phyloP scores from a whole-genome alignment of 1,139 yeast genomes.

The Suhomyces chickasaworum region DNA sequence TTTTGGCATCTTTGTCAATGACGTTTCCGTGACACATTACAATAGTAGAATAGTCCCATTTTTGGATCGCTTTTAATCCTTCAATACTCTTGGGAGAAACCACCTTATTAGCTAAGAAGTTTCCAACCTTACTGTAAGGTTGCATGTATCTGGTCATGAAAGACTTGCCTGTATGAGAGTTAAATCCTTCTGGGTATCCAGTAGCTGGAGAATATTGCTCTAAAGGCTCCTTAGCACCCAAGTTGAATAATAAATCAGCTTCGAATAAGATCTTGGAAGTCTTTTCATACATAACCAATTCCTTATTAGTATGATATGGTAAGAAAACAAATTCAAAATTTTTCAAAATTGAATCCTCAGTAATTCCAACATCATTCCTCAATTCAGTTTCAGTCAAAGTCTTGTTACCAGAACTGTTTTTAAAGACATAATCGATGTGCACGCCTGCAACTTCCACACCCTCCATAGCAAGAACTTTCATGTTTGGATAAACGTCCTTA shows the following conservation, averaged over 20 bases:
- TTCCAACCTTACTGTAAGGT: constrained; percentile 27
- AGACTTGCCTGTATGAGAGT: constrained; percentile 27
- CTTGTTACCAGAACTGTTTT: constrained; percentile 29
- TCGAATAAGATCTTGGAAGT: constrained; percentile 25
- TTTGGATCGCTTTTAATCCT: constrained; percentile 23
- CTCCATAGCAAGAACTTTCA: constrained; percentile 53
- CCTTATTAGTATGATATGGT: constrained; percentile 26
- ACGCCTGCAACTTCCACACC: constrained; percentile 26
- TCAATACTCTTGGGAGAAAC: constrained; percentile 21
- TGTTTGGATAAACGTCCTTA: constrained; percentile 48
- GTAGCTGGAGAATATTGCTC: constrained; percentile 27
- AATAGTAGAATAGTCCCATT: constrained; percentile 27
- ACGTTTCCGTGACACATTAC: constrained; percentile 32
- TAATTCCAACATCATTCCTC: constrained; percentile 24
- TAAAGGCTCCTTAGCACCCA: constrained; percentile 20
- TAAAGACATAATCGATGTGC: constrained; percentile 37
- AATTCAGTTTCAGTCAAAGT: constrained; percentile 26
- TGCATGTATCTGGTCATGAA: constrained; percentile 25
- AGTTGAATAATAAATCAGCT: constrained; percentile 29
- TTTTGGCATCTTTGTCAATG: constrained; percentile 24
- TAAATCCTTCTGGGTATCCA: constrained; percentile 22
- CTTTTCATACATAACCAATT: constrained; percentile 27
- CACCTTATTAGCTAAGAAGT: constrained; percentile 32
- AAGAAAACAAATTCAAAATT: constrained; percentile 30
- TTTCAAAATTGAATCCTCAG: constrained; percentile 21